Evolutionary conservation across 495 filamentous ascomycete genomes (phyloP), one percentile per base, ranked within the genome.

Genomic region (Penicillium subrubescens): DNA sequence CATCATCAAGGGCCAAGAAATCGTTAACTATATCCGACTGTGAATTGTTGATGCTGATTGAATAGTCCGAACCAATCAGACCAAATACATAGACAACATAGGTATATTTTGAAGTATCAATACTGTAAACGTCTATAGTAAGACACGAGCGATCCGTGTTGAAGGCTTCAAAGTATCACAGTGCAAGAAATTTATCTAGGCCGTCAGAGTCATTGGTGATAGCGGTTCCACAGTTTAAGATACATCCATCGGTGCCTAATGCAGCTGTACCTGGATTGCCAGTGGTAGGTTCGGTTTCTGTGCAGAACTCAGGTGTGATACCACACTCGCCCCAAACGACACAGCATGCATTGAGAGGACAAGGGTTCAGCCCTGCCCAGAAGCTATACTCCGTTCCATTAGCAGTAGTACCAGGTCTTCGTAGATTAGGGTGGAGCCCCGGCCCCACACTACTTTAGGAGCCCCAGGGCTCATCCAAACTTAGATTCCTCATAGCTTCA

Each of bases 71-170:
- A n/a, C 68, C 76, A 37, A 84, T 65, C 14, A 54, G 67, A 3
- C 64, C 82, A 67, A 86, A 86, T 5, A 64, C 72, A 57, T 76
- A 82, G 60, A 83, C 75, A 10, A 84, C 62, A 60, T 84, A 79
- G 1, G 77, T 80, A 58, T 82, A 83, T 1, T 60, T 53, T 31
- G 44, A 55, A 2, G 67, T 63, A 35, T 79, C 60, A 56, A 74
- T 67, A 1, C 59, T 14, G 25, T 39, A 57, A 27, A 63, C 60
- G 11, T 37, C 34, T 46, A 67, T 66, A 17, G 51, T 62, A 31
- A 78, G 63, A 37, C 76, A 77, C 3, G 69, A n/a, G 4, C 33
- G 33, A 52, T 63, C 62, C 12, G 5, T 14, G 19, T 14, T 17
- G 29, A 34, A 55, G 5, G 1, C 12, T 50, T 53, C 23, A 64